Base-by-base conservation (phyloP, 257 asterid species). In the Knoxia roxburghii region DNA sequence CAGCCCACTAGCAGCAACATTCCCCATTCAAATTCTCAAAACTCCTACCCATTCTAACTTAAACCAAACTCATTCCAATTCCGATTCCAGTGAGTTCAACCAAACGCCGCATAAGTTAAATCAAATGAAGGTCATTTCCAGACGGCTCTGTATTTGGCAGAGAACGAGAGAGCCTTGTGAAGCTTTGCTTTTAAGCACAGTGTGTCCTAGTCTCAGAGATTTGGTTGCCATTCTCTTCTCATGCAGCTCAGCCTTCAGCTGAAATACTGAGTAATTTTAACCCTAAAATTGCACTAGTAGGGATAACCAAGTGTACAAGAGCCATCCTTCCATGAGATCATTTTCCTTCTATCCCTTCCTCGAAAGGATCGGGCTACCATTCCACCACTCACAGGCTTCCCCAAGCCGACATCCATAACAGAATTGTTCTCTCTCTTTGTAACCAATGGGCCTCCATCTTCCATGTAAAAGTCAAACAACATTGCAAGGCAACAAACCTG, bases 321-420 rank as follows among this genome's bases (percentile, higher is more conserved):
- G 18, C 72, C 76, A 69, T 80, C 92, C 71, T 93, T 90, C 97
- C 98, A 93, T 2, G 97, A 93, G 65, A 93, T 86, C 97, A 93
- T 82, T 78, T 88, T 93, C 77, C 97, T 84, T 18, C 84, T 86
- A 76, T 89, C 97, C 81, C 97, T 82, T 48, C 98, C 98, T 67
- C 98, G 84, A 72, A 84, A 86, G 65, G 95, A 85, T 64, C 97
- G 86, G 61, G 81, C 75, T 56, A 80, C 84, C 46, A 87, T 84
- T 64, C 76, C 81, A 26, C 96, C 97, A 27, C 73, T 83, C 55
- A 82, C 77, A 8, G 96, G 98, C 78, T 80, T 90, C 78, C 95
- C 84, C 76, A 88, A 73, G 75, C 96, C 97, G 48, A 87, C 77
- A 68, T 90, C 97, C 63, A 87, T 78, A 58, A 86, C 93, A 50